These are phyloP conservation scores for Claviceps fusiformis DNA, from an alignment of 2,329 filamentous ascomycete species.

Conservation along the genomic window DNA sequence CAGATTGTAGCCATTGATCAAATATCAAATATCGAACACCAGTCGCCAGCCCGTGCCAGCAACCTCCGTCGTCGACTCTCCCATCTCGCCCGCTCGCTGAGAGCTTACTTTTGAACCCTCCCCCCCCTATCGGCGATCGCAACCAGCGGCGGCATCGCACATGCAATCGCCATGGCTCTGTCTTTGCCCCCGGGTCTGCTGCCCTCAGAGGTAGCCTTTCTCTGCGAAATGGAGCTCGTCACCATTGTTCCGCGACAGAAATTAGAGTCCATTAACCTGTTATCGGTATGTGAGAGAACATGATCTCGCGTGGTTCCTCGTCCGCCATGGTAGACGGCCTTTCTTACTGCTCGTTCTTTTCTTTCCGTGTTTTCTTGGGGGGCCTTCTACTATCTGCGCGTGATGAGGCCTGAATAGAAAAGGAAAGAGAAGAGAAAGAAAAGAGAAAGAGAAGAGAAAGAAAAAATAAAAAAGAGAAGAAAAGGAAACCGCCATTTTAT, in stretches of 20 bases:
- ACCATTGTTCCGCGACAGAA: constrained; percentile 85
- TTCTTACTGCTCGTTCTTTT: too few relatives aligned
- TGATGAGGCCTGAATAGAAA: not conserved
- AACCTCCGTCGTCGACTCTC: too few relatives aligned
- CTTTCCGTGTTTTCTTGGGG: too few relatives aligned
- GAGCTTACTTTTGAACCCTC: not conserved
- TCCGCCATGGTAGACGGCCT: too few relatives aligned
- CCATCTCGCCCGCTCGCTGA: not conserved
- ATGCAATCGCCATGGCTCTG: constrained; percentile 28
- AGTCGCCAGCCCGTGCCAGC: too few relatives aligned
- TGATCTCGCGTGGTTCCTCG: not conserved
- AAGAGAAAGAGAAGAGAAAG: not conserved
- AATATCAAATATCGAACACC: too few relatives aligned
- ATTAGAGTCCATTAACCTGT: constrained; percentile 70
- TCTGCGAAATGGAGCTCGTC: constrained; percentile 95
- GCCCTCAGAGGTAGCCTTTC: constrained; percentile 79
- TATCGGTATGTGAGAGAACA: constrained; percentile 52
- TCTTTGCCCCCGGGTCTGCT: constrained; percentile 47
- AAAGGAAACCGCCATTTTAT: too few relatives aligned
- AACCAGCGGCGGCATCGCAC: not conserved
- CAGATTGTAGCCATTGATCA: too few relatives aligned
- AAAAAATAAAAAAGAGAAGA: not conserved
- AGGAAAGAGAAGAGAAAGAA: too few relatives aligned
- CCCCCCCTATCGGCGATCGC: not conserved
- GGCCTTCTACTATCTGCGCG: too few relatives aligned